Evolutionary conservation across 805 yeast genomes (phyloP).

Genomic region (Torulaspora indica): DNA sequence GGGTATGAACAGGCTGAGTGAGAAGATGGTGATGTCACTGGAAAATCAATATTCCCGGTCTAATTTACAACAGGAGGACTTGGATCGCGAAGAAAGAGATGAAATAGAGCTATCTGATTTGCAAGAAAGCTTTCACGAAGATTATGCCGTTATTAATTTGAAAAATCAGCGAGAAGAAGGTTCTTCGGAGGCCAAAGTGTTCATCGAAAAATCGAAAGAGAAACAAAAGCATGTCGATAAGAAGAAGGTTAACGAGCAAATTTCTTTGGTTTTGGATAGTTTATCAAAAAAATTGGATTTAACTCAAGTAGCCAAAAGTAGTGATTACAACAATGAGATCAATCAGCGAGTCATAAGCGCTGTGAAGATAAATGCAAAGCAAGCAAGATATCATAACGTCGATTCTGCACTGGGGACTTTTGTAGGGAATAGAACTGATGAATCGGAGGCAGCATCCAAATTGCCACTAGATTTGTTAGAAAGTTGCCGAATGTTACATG

Average conservation of each 20-base stretch:
- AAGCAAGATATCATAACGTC: constrained; percentile 39
- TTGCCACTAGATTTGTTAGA: constrained; percentile 43
- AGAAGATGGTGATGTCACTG: constrained; percentile 64
- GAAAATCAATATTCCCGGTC: constrained; percentile 42
- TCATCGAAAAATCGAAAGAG: constrained; percentile 19
- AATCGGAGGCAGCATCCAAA: constrained; percentile 32
- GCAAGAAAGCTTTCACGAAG: constrained; percentile 43
- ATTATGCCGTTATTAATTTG: constrained; percentile 49
- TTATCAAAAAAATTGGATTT: constrained; percentile 28
- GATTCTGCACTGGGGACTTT: constrained; percentile 27
- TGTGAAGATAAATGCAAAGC: constrained; percentile 51
- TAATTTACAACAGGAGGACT: constrained; percentile 37
- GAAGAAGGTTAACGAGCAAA: constrained; percentile 10
- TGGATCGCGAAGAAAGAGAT: constrained; percentile 38
- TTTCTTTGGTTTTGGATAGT: constrained; percentile 15
- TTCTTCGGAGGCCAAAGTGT: constrained; percentile 21
- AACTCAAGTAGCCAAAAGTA: constrained; percentile 25
- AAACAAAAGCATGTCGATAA: constrained; percentile 17
- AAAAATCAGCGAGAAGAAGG: constrained; percentile 17
- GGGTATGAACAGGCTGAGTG: constrained; percentile 84
- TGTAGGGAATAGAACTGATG: constrained; percentile 23
- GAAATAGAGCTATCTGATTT: constrained; percentile 51
- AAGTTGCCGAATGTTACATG: constrained; percentile 55
- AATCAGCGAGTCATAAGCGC: constrained; percentile 43
- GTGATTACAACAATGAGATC: constrained; percentile 27